These are phyloP conservation scores for Lumnitzera racemosa DNA, from an alignment of 345 rosid species.

Conservation along the genomic window DNA sequence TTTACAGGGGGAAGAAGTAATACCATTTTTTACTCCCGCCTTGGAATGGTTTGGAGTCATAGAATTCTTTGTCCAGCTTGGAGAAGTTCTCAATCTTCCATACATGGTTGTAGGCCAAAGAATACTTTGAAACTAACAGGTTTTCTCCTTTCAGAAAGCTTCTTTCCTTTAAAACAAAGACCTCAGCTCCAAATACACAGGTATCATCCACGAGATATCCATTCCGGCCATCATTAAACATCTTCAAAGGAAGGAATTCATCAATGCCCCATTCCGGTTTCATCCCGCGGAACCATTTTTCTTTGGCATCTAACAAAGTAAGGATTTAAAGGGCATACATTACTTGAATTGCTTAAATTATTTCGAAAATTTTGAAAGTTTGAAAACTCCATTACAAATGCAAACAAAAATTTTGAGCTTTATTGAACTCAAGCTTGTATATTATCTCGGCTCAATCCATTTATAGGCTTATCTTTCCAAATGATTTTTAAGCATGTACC, in stretches of 20 bases:
- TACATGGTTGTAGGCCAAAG: conserved; percentile 3
- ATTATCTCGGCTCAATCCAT: too few relatives aligned
- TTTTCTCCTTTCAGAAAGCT: conserved; percentile 26
- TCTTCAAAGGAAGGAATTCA: conserved; percentile 15
- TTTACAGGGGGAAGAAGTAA: background rate
- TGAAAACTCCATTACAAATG: too few relatives aligned
- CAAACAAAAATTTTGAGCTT: too few relatives aligned
- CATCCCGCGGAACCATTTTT: conserved; percentile 24
- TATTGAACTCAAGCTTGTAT: too few relatives aligned
- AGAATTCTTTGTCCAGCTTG: conserved; percentile 1
- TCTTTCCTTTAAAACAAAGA: conserved; percentile 28
- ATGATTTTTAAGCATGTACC: too few relatives aligned
- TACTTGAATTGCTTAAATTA: too few relatives aligned
- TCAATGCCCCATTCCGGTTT: conserved; percentile 40
- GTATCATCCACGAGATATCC: conserved; percentile 32
- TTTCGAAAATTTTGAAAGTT: too few relatives aligned
- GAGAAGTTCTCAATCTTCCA: conserved; percentile 38
- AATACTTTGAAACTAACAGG: conserved; percentile 18
- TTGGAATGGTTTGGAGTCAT: conserved; percentile 16
- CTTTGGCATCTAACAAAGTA: conserved; percentile 20
- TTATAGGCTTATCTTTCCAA: too few relatives aligned
- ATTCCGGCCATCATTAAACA: conserved; percentile 17
- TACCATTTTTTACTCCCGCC: conserved; percentile 34
- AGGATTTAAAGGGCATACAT: background rate
- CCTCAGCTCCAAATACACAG: conserved; percentile 37